phyloP scores from a whole-genome alignment of 176 grass and related monocot genomes.

The Raddia guianensis region DNA sequence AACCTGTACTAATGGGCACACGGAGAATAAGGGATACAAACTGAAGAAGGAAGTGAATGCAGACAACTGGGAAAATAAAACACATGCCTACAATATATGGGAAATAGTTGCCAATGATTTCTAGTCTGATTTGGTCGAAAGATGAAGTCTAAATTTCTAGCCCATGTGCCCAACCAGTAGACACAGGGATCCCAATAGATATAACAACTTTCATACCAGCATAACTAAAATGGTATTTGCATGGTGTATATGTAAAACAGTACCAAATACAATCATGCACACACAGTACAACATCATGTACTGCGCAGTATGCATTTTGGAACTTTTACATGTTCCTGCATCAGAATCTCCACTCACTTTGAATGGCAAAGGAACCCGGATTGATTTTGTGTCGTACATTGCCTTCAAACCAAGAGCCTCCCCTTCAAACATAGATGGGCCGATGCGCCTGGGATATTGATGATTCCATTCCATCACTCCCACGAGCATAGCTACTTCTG shows the following conservation, averaged over 20 bases:
- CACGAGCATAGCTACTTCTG: not conserved
- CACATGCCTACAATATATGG: not conserved
- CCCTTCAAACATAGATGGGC: slow-evolving; percentile 89
- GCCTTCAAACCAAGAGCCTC: slow-evolving; percentile 85
- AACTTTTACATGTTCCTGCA: not conserved
- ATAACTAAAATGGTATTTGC: not conserved
- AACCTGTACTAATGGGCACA: slow-evolving; percentile 44
- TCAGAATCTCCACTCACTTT: slow-evolving; percentile 49
- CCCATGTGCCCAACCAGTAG: too few species aligned
- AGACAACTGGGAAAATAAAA: slow-evolving; percentile 7
- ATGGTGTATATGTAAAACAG: not conserved
- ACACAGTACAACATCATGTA: not conserved
- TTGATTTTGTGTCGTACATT: slow-evolving; percentile 87
- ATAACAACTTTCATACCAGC: not conserved
- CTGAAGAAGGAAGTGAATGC: not conserved
- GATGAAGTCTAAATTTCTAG: too few species aligned
- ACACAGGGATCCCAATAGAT: too few species aligned
- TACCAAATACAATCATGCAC: not conserved
- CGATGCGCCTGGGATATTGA: slow-evolving; percentile 59
- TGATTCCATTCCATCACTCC: not conserved
- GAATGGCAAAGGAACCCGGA: slow-evolving; percentile 85
- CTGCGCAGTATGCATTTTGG: not conserved
- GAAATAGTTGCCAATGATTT: not conserved
- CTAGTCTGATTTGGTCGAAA: not conserved
- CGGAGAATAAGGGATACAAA: not conserved